Evolutionary conservation across 441 rosid genomes (phyloP), one percentile per base, ranked within the genome.

Genomic region (Metrosideros polymorpha): DNA sequence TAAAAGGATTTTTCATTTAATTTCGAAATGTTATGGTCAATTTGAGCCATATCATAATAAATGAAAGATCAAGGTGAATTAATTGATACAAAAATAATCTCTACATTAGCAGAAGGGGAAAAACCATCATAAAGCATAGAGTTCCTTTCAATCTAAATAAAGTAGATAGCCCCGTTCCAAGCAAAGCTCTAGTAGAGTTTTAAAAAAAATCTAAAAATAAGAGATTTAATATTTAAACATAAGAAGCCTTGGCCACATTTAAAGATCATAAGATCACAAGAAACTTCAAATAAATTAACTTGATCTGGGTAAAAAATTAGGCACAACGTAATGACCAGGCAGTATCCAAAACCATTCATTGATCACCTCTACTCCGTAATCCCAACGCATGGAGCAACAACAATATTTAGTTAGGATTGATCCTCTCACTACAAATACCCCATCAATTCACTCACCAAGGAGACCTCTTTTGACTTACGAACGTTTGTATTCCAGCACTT

Each of bases 341-440:
- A 12, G 6, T n/a, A 10, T 5, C 12, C 6, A 14, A 55, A 8
- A 57, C 9, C 6, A 2, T n/a, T 1, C 32, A 27, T 12, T 57
- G 18, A 57, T 57, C n/a, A 57, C 30, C 4, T 0, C 63, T 27
- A 13, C 63, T 27, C 6, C 7, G 17, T 57, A 12, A 0, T 0
- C 56, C 12, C 56, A 53, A 19, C 19, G 56, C 22, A 22, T 22
- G 56, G 56, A 12, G 56, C 56, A 53, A 53, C 56, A 19, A 0
- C 22, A 27, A 53, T 22, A 53, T 53, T 53, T 53, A 53, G 0
- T 53, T 22, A 53, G 12, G 56, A 0, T 53, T 55, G 59, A 55
- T 55, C n/a, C 29, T 25, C 59, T 55, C n/a, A 25, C 59, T 0
- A 55, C 0, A 55, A 55, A 55, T 22, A 25, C 59, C 59, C 59